Percentiles rank a stretch among this genome's conserved stretches.
These are phyloP conservation scores for Candida verbasci DNA, from an alignment of 805 yeast species.

Conservation along the genomic window DNA sequence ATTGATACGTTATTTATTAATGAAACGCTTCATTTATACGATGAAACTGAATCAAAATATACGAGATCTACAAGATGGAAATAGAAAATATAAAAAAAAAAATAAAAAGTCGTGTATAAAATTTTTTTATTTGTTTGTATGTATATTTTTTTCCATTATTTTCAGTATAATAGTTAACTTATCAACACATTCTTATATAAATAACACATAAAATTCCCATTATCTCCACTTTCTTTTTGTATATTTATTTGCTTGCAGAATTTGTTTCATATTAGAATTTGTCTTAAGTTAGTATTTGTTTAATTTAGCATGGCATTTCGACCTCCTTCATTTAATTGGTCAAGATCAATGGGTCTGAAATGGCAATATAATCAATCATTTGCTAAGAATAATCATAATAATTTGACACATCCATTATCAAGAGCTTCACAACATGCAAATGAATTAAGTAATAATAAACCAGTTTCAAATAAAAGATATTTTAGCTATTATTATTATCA, in stretches of 20 bases:
- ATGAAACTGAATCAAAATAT: too few relatives aligned
- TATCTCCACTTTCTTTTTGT: background rate
- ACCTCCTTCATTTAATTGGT: slow-evolving; percentile 16
- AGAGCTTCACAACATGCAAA: slow-evolving; percentile 37
- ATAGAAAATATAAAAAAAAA: too few relatives aligned
- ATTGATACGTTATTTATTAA: too few relatives aligned
- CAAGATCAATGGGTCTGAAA: slow-evolving; percentile 10
- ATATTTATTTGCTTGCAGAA: background rate
- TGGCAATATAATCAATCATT: slow-evolving; percentile 21
- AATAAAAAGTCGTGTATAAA: too few relatives aligned
- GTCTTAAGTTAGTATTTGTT: background rate
- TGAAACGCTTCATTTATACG: too few relatives aligned
- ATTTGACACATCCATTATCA: slow-evolving; percentile 39
- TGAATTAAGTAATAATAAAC: slow-evolving; percentile 13
- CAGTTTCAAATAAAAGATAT: slow-evolving; percentile 15
- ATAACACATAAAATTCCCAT: too few relatives aligned
- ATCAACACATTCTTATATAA: too few relatives aligned
- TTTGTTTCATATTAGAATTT: background rate
- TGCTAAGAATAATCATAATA: slow-evolving; percentile 31
- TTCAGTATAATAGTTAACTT: too few relatives aligned
- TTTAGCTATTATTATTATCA: slow-evolving; percentile 28
- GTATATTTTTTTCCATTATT: too few relatives aligned
- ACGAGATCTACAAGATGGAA: too few relatives aligned
- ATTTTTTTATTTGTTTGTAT: too few relatives aligned
- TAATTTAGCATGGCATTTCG: slow-evolving; percentile 16